These are phyloP conservation scores for Porodaedalea pini DNA, from an alignment of 1,284 basidiomycete species.

Conservation along the genomic window DNA sequence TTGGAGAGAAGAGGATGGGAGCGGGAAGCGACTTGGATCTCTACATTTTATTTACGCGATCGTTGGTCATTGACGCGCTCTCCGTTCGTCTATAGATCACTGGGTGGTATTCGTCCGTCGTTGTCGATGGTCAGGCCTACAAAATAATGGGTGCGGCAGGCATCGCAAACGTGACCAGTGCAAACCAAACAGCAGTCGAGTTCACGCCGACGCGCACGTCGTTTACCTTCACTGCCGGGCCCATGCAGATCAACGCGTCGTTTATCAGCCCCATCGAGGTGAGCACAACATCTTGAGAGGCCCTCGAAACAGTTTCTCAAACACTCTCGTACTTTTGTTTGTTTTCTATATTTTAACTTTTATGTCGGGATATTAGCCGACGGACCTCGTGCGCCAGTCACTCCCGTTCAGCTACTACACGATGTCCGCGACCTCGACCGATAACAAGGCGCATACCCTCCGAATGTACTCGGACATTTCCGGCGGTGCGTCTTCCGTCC, in stretches of 20 bases:
- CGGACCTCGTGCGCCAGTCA: constrained; percentile 26
- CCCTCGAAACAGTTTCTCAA: no score
- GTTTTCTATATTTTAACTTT: neutral
- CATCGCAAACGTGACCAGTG: constrained; percentile 17
- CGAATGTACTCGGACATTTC: constrained; percentile 25
- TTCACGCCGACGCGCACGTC: constrained; percentile 37
- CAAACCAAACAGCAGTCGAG: constrained; percentile 15
- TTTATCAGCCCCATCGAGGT: constrained; percentile 43
- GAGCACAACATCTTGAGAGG: no score
- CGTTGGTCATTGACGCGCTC: no score
- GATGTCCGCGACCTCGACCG: constrained; percentile 25
- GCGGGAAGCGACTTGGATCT: no score
- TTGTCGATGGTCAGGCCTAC: constrained; percentile 35
- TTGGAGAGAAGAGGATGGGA: no score
- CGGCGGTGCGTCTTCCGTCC: constrained; percentile 12
- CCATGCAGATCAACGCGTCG: constrained; percentile 36
- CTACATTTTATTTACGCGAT: no score
- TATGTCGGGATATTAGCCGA: constrained; percentile 1
- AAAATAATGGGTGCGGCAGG: constrained; percentile 12
- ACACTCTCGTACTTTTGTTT: no score
- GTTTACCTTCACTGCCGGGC: constrained; percentile 35
- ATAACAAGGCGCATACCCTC: constrained; percentile 24
- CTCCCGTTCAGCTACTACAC: constrained; percentile 27
- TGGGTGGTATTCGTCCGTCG: constrained; percentile 39
- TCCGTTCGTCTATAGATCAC: constrained; percentile 24